phyloP scores from a whole-genome alignment of 129 eudicot species.

The Daucus carota region DNA sequence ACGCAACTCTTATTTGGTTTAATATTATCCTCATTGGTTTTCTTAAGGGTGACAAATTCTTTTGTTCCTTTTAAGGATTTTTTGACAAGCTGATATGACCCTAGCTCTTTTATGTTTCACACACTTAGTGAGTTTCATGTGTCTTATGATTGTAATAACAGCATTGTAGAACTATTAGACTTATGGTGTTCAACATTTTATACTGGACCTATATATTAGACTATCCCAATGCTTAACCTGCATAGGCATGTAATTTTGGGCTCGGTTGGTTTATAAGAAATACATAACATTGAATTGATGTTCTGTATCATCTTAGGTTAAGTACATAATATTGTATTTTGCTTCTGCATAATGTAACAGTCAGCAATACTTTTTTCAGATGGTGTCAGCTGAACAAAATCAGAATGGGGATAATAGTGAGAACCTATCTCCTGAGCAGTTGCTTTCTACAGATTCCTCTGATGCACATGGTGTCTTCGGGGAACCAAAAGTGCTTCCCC shows the following conservation, averaged over 20 bases:
- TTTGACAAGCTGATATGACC: neutral
- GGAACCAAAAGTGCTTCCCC: neutral
- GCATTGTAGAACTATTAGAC: neutral
- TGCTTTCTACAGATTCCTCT: neutral
- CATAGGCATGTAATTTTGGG: no score
- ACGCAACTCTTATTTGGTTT: no score
- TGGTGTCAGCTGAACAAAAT: neutral
- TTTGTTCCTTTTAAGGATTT: neutral
- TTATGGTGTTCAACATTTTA: neutral
- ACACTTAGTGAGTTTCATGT: neutral
- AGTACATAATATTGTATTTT: neutral
- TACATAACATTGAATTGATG: no score
- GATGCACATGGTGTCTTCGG: neutral
- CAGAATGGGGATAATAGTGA: neutral
- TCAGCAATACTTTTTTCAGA: neutral
- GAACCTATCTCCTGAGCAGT: neutral
- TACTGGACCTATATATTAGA: no score
- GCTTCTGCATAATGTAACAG: neutral
- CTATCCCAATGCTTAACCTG: no score
- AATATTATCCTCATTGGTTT: no score
- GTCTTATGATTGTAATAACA: neutral
- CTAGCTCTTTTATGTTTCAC: neutral
- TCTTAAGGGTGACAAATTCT: no score
- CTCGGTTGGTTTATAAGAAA: no score
- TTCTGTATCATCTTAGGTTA: no score